Evolutionary conservation across 2,329 filamentous ascomycete species (phyloP), one percentile per base, ranked within the genome.

Genomic region (Sporothrix curviconia): DNA sequence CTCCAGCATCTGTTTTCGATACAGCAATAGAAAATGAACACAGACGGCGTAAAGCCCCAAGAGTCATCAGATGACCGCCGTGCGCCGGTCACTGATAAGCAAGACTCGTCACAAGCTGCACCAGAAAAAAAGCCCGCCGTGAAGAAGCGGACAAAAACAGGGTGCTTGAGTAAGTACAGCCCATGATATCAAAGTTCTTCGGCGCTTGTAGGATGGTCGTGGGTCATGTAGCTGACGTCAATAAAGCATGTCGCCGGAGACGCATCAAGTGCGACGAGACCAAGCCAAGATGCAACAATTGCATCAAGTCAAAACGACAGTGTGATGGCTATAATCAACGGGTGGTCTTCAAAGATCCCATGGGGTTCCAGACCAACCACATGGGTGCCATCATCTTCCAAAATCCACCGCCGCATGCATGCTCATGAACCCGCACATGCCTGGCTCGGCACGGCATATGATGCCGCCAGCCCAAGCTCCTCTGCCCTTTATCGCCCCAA

Each of bases 191-290:
- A 32, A 36, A 36, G 39, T 32, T n/a, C n/a, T n/a, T n/a, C n/a
- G n/a, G n/a, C n/a, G n/a, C n/a, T n/a, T n/a, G n/a, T n/a, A n/a
- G n/a, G n/a, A n/a, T n/a, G n/a, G n/a, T n/a, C n/a, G n/a, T n/a
- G n/a, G n/a, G n/a, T n/a, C n/a, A n/a, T n/a, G n/a, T n/a, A 11
- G 30, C 54, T 66, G 49, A 58, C 50, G 46, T 5, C 28, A 57
- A 62, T 44, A 92, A 28, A 59, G 89, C 94, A 58, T 99, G 94
- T 73, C 87, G 94, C 62, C 92, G 89, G 73, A 86, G 94, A 55
- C 88, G 94, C 61, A 97, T 99, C 72, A 99, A 97, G 73, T 99
- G 94, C 71, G 94, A 94, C 61, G 94, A 97, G 70, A 89, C 90
- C 66, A 82, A 87, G 51, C 90, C 90, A 25, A 87, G 81, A 28